Conservation (phyloP, 768 basidiomycete species). For the Vararia minispora region DNA sequence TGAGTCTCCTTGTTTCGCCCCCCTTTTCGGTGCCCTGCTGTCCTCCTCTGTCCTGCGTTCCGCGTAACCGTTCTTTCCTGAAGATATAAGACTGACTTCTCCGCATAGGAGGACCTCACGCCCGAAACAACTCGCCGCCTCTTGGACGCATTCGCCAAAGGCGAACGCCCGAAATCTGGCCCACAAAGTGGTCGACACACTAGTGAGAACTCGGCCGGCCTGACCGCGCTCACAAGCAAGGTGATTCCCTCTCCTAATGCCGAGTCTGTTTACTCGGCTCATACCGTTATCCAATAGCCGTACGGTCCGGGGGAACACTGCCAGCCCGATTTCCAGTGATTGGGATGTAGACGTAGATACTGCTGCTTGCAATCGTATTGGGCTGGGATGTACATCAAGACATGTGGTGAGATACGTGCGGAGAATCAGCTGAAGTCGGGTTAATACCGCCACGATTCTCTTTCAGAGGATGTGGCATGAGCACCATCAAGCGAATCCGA, state of each 20-base stretch:
- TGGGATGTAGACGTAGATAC: neutral
- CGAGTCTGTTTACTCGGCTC: conserved; percentile 7
- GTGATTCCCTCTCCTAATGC: conserved; percentile 28
- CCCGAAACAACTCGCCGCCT: conserved; percentile 65
- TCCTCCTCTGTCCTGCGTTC: neutral
- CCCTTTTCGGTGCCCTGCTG: conserved; percentile 7
- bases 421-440: no score
- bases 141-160: conserved; percentile 69
- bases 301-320: conserved; percentile 92
- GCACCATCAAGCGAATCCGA: no score
- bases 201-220: conserved; percentile 87
- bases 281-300: conserved; percentile 38
- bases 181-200: conserved; percentile 83
- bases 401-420: no score
- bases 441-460: no score
- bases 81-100: conserved; percentile 7
- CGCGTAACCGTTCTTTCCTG: neutral
- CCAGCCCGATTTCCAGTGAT: conserved; percentile 68
- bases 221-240: conserved; percentile 71
- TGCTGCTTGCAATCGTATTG: no score
- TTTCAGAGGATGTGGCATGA: no score
- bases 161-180: conserved; percentile 85
- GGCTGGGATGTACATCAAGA: no score
- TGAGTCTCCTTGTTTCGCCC: conserved; percentile 25
- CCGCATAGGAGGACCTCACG: conserved; percentile 70